Percentiles rank a stretch among this genome's conserved stretches.
These are phyloP conservation scores for Entophlyctis luteolus DNA, from an alignment of 192 early-diverging fungal genomes.

Conservation along the genomic window DNA sequence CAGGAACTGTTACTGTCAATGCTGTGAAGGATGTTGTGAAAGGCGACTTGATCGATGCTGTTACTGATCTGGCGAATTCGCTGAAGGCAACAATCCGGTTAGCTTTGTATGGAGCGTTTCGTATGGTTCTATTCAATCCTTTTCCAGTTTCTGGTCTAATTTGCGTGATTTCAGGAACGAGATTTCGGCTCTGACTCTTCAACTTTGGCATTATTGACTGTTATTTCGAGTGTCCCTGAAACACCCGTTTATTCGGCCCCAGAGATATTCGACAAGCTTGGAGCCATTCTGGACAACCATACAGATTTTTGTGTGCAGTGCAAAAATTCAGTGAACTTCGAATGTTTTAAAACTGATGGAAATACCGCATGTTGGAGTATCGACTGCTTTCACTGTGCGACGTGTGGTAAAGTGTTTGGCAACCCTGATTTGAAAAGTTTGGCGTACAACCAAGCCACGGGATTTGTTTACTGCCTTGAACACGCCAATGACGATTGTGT, in stretches of 20 bases:
- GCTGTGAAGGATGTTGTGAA: conserved; percentile 54
- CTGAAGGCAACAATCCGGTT: conserved; percentile 88
- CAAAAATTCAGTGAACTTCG: conserved; percentile 76
- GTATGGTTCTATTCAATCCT: conserved; percentile 51
- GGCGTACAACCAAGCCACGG: conserved; percentile 5
- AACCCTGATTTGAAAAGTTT: conserved; percentile 4
- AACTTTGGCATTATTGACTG: conserved; percentile 69
- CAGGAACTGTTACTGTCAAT: conserved; percentile 25
- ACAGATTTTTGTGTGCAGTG: conserved; percentile 81
- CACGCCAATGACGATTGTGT: conserved; percentile 17
- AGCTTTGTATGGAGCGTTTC: conserved; percentile 81
- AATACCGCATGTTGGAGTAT: conserved; percentile 61
- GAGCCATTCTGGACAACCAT: conserved; percentile 56
- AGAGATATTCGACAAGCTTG: neutral
- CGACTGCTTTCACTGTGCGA: conserved; percentile 74
- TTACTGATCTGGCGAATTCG: conserved; percentile 86
- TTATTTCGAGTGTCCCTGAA: conserved; percentile 39
- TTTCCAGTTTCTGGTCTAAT: conserved; percentile 10
- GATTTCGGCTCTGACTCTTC: conserved; percentile 48
- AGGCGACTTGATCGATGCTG: conserved; percentile 81
- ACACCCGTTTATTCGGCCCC: neutral
- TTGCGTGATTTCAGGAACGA: conserved; percentile 54
- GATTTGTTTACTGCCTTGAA: conserved; percentile 28
- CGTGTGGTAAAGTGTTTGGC: conserved; percentile 45
- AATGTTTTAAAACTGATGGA: conserved; percentile 65